phyloP scores from a whole-genome alignment of 805 yeast species.

The Candida germanica region DNA sequence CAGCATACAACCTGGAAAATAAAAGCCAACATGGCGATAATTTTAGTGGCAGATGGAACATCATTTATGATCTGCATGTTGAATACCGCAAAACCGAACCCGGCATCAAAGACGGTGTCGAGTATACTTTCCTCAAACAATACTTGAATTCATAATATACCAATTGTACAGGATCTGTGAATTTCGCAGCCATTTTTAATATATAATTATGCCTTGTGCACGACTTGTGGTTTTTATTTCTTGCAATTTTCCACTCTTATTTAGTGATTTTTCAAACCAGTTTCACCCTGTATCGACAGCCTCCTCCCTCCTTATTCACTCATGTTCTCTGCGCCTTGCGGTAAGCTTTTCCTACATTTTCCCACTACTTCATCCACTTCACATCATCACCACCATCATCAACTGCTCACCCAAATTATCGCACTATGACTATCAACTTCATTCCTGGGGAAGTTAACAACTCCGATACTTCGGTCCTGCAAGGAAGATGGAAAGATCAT shows the following conservation, averaged over 20 bases:
- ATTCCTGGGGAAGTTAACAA: conserved; percentile 84
- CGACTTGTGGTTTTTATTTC: neutral
- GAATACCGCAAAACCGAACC: neutral
- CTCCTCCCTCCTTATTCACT: too few species aligned
- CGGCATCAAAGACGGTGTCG: conserved; percentile 2
- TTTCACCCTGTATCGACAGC: too few species aligned
- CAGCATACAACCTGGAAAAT: conserved; percentile 22
- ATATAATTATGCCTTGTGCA: too few species aligned
- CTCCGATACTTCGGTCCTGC: conserved; percentile 51
- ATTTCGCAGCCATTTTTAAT: too few species aligned
- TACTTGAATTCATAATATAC: conserved; percentile 1
- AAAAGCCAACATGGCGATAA: conserved; percentile 24
- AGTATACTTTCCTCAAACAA: neutral
- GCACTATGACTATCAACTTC: conserved; percentile 57
- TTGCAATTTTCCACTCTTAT: too few species aligned
- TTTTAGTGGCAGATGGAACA: conserved; percentile 18
- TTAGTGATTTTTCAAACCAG: too few species aligned
- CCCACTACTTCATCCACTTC: too few species aligned
- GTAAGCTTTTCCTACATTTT: too few species aligned
- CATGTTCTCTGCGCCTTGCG: too few species aligned
- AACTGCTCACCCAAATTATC: too few species aligned
- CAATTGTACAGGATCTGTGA: too few species aligned
- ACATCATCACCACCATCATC: too few species aligned
- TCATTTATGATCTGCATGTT: conserved; percentile 31
- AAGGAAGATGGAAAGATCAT: conserved; percentile 62